Evolutionary conservation across 805 yeast species (phyloP).

Genomic region (Candida namnaoensis): DNA sequence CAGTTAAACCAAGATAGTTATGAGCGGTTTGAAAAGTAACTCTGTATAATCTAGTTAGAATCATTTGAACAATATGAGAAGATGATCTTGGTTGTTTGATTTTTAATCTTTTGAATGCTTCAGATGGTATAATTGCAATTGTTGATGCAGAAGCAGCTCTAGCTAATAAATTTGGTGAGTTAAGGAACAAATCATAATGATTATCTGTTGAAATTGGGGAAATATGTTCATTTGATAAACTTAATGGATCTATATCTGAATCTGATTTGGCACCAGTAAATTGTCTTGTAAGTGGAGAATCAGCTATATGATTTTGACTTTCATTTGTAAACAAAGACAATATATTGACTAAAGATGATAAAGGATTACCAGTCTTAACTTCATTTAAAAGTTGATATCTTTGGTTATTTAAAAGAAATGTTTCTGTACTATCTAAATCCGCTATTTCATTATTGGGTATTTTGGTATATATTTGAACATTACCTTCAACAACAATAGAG

Average conservation of each 20-base stretch:
- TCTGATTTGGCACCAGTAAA: not conserved
- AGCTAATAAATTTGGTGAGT: slow-evolving; percentile 47
- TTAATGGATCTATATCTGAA: slow-evolving; percentile 11
- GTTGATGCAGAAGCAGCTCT: slow-evolving; percentile 71
- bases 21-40: slow-evolving; percentile 91
- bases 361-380: slow-evolving; percentile 75
- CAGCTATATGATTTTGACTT: slow-evolving; percentile 6
- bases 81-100: slow-evolving; percentile 79
- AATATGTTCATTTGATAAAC: slow-evolving; percentile 4
- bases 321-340: slow-evolving; percentile 61
- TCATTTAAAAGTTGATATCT: slow-evolving; percentile 71
- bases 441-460: slow-evolving; percentile 12
- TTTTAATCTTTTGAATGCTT: slow-evolving; percentile 67
- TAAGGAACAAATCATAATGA: not conserved
- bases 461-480: slow-evolving; percentile 67
- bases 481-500: slow-evolving; percentile 88
- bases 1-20: slow-evolving; percentile 74
- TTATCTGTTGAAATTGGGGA: not conserved
- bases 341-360: slow-evolving; percentile 76
- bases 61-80: slow-evolving; percentile 91
- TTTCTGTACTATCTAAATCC: slow-evolving; percentile 17
- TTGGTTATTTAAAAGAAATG: slow-evolving; percentile 42
- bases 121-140: slow-evolving; percentile 84
- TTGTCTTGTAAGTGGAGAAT: not conserved
- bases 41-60: slow-evolving; percentile 74